Base-by-base conservation (phyloP, 2,329 filamentous ascomycete genomes). In the Aspergillus tamarii region DNA sequence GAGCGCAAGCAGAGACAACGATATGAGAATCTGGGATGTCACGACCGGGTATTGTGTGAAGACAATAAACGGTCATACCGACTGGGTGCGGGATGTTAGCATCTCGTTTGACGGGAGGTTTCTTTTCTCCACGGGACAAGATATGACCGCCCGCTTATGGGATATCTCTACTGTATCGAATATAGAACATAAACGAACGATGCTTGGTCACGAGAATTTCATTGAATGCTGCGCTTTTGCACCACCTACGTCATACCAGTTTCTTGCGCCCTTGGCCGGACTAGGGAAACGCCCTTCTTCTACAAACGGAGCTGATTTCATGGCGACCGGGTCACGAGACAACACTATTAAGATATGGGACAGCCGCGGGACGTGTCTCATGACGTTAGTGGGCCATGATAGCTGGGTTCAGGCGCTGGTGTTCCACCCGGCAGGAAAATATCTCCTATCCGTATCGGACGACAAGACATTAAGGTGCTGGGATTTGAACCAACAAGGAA, bases 291-390 rank as follows among this genome's bases (percentile, higher is more conserved):
- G 92, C 3, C 92, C 93, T 0, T 82, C 91, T 0, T 79, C 87
- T 41, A 41, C 39, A 1, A 89, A 83, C 57, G 92, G 88, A 0
- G 91, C 91, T 5, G 93, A 96, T 74, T 97, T 92, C 74, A 86
- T 96, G 74, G 94, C 94, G 0, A 96, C 93, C 0, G 94, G 93
- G 14, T 91, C 90, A 4, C 84, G 94, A 76, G 94, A 97, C 78
- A 97, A 96, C 81, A 91, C 89, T 0, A 96, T 97, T 74, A 89
- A 89, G 72, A 80, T 97, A 11, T 97, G 93, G 92, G 91, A 96
- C 75, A 85, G 88, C 10, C 86, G 92, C 61, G 94, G 94, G 41
- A 92, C 89, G 8, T 88, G 91, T 66, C 88, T 97, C 74, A 93
- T 92, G 76, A 94, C 91, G 0, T 83, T 97, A 4, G 81, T 88